These are phyloP conservation scores for Takashimella koratensis DNA, from an alignment of 1,284 basidiomycete species.

Conservation along the genomic window DNA sequence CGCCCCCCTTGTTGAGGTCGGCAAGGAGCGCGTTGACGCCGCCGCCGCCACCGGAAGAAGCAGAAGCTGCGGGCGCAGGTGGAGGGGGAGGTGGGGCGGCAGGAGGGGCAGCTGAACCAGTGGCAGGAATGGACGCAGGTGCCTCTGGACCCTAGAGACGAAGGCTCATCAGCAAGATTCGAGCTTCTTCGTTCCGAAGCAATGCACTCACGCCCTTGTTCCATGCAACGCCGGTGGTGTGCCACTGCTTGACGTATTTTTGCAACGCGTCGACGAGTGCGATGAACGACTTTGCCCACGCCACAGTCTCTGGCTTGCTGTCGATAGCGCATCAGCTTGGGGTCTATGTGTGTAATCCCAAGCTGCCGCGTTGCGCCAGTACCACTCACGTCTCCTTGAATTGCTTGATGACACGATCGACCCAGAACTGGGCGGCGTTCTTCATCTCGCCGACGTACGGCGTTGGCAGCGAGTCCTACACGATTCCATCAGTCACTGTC, in stretches of 20 bases:
- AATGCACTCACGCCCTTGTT: slow-evolving; percentile 65
- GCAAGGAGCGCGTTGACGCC: slow-evolving; percentile 88
- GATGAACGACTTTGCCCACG: slow-evolving; percentile 79
- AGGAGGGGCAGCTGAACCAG: slow-evolving; percentile 54
- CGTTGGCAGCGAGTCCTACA: slow-evolving; percentile 74
- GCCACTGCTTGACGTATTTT: slow-evolving; percentile 80
- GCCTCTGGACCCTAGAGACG: slow-evolving; percentile 60
- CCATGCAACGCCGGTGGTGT: slow-evolving; percentile 86
- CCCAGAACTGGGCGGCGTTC: slow-evolving; percentile 85
- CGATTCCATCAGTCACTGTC: neutral
- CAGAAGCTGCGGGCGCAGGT: slow-evolving; percentile 43
- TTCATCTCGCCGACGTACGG: slow-evolving; percentile 80
- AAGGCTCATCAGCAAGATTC: neutral
- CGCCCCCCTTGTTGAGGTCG: slow-evolving; percentile 83
- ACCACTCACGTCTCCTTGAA: slow-evolving; percentile 77
- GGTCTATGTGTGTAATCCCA: neutral
- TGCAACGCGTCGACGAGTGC: slow-evolving; percentile 72
- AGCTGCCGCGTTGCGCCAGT: too few species aligned
- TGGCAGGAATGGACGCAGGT: slow-evolving; percentile 55
- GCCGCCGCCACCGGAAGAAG: slow-evolving; percentile 47
- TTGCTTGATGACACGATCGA: slow-evolving; percentile 87
- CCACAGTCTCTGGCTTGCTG: slow-evolving; percentile 81
- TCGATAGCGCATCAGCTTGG: too few species aligned
- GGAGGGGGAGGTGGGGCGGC: slow-evolving; percentile 55
- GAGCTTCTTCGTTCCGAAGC: too few species aligned